These are phyloP conservation scores for Wallacemonas sp. DNA, from an alignment of 208 protist species.

Conservation along the genomic window DNA sequence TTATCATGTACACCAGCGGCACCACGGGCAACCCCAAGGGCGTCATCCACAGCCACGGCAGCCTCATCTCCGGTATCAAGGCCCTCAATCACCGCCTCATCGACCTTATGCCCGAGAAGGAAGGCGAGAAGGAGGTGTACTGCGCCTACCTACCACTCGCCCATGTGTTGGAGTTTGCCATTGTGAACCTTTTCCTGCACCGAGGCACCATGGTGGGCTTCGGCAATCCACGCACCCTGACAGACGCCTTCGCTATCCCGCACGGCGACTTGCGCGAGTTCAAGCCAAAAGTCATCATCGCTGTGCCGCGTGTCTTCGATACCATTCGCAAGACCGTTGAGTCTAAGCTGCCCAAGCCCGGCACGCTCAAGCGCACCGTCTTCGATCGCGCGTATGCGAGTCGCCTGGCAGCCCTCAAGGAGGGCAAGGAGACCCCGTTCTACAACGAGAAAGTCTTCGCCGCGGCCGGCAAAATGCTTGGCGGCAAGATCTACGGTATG, in stretches of 20 bases:
- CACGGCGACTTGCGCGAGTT: conserved; percentile 58
- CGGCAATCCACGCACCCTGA: conserved; percentile 44
- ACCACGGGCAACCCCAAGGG: conserved; percentile 77
- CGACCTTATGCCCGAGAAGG: conserved; percentile 34
- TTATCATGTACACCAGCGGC: conserved; percentile 81
- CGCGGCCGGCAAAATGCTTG: conserved; percentile 34
- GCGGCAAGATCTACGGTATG: conserved; percentile 43
- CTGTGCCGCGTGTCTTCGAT: conserved; percentile 72
- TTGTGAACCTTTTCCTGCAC: conserved; percentile 39
- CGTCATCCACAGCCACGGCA: conserved; percentile 56
- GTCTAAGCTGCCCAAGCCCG: conserved; percentile 32
- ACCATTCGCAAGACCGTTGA: conserved; percentile 70
- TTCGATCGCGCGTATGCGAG: conserved; percentile 59
- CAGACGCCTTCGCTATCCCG: conserved; percentile 31
- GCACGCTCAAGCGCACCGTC: conserved; percentile 38
- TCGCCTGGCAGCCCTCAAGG: conserved; percentile 31
- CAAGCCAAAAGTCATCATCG: conserved; percentile 60
- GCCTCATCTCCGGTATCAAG: conserved; percentile 34
- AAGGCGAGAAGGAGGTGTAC: conserved; percentile 41
- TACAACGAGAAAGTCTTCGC: conserved; percentile 71
- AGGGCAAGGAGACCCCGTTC: conserved; percentile 54
- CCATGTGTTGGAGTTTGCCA: conserved; percentile 71
- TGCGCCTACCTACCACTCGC: conserved; percentile 72
- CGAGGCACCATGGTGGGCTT: conserved; percentile 45
- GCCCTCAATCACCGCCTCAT: conserved; percentile 24